Evolutionary conservation across 202 grass and related monocot genomes (phyloP).

Genomic region (Elaeis oleifera): DNA sequence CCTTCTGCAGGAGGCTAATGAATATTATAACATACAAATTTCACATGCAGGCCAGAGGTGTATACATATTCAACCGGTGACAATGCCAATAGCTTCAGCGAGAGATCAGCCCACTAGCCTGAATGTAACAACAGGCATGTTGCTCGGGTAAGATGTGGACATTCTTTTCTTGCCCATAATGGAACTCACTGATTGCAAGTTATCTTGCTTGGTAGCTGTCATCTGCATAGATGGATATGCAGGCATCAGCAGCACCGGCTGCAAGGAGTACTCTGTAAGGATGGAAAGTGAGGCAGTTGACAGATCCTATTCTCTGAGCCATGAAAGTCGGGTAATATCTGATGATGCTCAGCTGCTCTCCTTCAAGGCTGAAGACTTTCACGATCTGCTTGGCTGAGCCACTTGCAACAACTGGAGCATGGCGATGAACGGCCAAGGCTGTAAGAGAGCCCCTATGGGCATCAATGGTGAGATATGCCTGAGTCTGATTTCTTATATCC

Average conservation of each 20-base stretch:
- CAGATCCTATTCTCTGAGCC: constrained; percentile 83
- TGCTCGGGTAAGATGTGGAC: constrained; percentile 17
- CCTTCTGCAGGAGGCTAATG: constrained; percentile 65
- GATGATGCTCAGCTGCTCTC: constrained; percentile 65
- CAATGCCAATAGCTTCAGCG: constrained; percentile 13
- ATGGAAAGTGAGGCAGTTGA: constrained; percentile 86
- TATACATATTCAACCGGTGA: constrained; percentile 24
- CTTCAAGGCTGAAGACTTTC: constrained; percentile 83
- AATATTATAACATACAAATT: constrained; percentile 81
- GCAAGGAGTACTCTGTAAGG: constrained; percentile 65
- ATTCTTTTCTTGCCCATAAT: constrained; percentile 9
- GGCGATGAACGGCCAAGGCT: constrained; percentile 70
- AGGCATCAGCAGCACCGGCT: constrained; percentile 62
- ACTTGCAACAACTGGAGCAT: constrained; percentile 83
- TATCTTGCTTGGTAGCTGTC: constrained; percentile 64
- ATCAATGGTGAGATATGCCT: constrained; percentile 76
- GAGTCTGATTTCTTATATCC: constrained; percentile 58
- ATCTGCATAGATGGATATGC: constrained; percentile 72
- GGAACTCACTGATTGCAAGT: not conserved
- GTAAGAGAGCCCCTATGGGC: constrained; percentile 93
- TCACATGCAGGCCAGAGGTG: constrained; percentile 38
- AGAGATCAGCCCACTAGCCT: not conserved
- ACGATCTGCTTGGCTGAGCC: constrained; percentile 93
- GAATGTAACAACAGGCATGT: constrained; percentile 4
- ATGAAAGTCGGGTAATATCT: constrained; percentile 91